Evolutionary conservation across 2,329 filamentous ascomycete genomes (phyloP).

Genomic region (Atkinsonella hypoxylon): DNA sequence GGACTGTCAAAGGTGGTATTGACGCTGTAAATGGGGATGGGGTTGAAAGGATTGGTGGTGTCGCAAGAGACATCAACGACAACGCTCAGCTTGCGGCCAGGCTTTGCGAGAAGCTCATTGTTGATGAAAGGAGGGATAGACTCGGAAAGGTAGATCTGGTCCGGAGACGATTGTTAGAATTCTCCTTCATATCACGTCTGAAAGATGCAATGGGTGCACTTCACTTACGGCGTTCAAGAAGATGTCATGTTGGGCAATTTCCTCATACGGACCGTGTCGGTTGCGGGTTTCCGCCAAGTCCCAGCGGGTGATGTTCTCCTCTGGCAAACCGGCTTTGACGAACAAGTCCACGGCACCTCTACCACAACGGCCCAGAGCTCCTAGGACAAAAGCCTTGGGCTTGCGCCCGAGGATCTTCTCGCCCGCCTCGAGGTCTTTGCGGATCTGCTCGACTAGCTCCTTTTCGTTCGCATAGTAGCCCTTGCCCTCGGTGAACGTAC

Average conservation of each 20-base stretch:
- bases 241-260: constrained; percentile 60
- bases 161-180: background rate
- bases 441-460: constrained; percentile 27
- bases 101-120: constrained; percentile 47
- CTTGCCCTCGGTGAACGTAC: constrained; percentile 1
- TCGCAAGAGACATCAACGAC: constrained; percentile 72
- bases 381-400: constrained; percentile 69
- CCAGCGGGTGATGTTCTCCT: constrained; percentile 39
- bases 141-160: constrained; percentile 10
- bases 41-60: constrained; percentile 40
- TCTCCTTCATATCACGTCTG: background rate
- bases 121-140: constrained; percentile 61
- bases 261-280: constrained; percentile 59
- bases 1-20: constrained; percentile 82
- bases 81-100: constrained; percentile 63
- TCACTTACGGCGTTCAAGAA: constrained; percentile 35
- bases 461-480: constrained; percentile 2
- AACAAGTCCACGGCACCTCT: constrained; percentile 74
- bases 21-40: constrained; percentile 68
- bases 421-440: constrained; percentile 48
- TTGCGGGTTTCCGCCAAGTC: constrained; percentile 67
- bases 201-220: background rate
- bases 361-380: constrained; percentile 73
- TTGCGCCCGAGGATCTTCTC: constrained; percentile 57
- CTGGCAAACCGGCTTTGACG: constrained; percentile 49